phyloP scores from a whole-genome alignment of 148 eudicot species.

The Rhododendron molle region DNA sequence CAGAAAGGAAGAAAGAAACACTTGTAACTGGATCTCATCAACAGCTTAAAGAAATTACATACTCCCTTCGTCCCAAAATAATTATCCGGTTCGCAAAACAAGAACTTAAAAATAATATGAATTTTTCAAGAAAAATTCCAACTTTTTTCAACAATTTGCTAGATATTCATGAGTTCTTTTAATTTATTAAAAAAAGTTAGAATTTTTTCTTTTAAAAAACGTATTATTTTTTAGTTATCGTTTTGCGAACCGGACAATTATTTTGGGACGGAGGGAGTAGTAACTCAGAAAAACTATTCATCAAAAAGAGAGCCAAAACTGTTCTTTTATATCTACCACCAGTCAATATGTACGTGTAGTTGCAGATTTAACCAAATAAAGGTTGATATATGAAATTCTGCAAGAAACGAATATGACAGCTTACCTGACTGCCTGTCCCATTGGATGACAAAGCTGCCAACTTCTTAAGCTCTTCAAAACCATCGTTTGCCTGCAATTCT shows the following conservation, averaged over 20 bases:
- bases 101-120: too few relatives aligned
- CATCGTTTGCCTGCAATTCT: too few relatives aligned
- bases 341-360: not conserved
- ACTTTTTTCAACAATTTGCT: too few relatives aligned
- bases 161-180: too few relatives aligned
- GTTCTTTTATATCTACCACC: conserved; percentile 34
- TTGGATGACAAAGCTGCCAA: conserved; percentile 46
- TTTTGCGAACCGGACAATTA: too few relatives aligned
- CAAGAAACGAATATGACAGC: not conserved
- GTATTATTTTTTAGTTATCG: too few relatives aligned
- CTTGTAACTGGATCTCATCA: not conserved
- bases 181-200: too few relatives aligned
- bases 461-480: too few relatives aligned
- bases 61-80: too few relatives aligned
- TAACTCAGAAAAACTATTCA: not conserved
- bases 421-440: conserved; percentile 38
- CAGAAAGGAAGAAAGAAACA: not conserved
- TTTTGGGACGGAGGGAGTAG: not conserved
- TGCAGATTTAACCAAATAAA: not conserved
- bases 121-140: too few relatives aligned
- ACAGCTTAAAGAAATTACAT: not conserved
- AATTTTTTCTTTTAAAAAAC: too few relatives aligned
- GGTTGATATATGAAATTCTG: not conserved
- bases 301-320: not conserved
- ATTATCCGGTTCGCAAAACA: too few relatives aligned